Evolutionary conservation across 1,139 yeast species (phyloP), one percentile per base, ranked within the genome.

Genomic region (Debaryomyces psychrophilus): DNA sequence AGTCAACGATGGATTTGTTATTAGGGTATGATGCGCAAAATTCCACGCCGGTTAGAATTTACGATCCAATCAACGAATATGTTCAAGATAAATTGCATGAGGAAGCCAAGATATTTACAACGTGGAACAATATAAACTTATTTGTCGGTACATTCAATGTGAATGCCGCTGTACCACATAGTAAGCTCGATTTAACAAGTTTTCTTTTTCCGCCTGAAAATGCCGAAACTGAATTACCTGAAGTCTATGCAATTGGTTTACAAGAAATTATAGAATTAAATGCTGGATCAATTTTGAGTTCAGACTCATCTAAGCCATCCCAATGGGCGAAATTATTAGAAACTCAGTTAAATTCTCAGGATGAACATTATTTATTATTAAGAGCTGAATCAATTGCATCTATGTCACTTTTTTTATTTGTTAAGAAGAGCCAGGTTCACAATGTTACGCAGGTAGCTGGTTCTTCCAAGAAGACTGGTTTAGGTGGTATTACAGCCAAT

Each of bases 221-320:
- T 48, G 74, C 74, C 1, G 79, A 77, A 9, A 41, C 50, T 37
- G 57, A 60, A 3, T 55, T 65, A 11, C 86, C 90, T 0, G 97
- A 93, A 54, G 71, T 93, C 31, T 84, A 87, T 48, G 89, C 90
- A 1, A 73, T 93, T 52, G 99, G 99, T 0, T 79, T 93, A 50
- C 99, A 95, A 63, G 99, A 93, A 61, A 83, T 93, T 37, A 88
- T 93, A 36, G 98, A 92, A 57, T 69, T 93, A 47, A 90, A 89
- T 48, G 96, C 96, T 14, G 90, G 95, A 3, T 85, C 93, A 0
- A 83, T 87, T 15, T 68, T 87, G 46, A 76, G 85, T 69, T 81
- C 88, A 50, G 85, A 95, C 74, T 73, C 76, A 25, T 67, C 87
- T 1, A 80, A 79, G 54, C 82, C 90, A 1, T 58, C 75, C 1